Evolutionary conservation across 2,329 filamentous ascomycete species (phyloP).

Genomic region (Pestalotiopsis sp.): DNA sequence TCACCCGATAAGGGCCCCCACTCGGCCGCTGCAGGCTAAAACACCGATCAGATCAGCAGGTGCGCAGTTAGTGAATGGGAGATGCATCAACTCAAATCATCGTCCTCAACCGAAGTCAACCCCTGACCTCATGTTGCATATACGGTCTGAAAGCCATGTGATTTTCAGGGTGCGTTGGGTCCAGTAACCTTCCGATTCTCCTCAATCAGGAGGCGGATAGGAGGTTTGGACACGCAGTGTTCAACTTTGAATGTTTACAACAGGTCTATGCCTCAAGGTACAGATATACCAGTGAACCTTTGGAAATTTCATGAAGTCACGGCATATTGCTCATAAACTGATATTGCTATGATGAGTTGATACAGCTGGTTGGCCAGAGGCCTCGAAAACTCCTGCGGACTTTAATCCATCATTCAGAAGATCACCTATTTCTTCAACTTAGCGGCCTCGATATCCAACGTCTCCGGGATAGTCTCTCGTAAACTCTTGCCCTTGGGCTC

Average conservation of each 20-base stretch:
- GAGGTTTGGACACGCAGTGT: no score
- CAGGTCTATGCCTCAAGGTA: no score
- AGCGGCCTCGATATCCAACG: constrained; percentile 41
- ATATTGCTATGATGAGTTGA: no score
- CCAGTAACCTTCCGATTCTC: background rate
- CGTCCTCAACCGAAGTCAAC: background rate
- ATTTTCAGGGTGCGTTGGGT: background rate
- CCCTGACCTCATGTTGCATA: background rate
- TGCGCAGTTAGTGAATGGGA: background rate
- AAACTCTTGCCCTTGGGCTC: constrained; percentile 37
- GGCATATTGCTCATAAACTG: no score
- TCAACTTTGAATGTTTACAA: no score
- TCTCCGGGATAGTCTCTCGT: constrained; percentile 40
- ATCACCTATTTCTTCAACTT: background rate
- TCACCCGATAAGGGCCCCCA: background rate
- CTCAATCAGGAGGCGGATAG: no score
- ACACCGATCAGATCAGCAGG: background rate
- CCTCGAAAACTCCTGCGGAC: no score
- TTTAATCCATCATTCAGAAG: no score
- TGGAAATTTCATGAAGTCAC: no score
- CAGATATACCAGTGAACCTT: no score
- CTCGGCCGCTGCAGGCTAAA: background rate
- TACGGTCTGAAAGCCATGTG: background rate
- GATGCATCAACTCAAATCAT: background rate
- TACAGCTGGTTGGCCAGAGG: no score